A percentile compares a stretch with the other conserved stretches of the same genome.
These are phyloP conservation scores for Xylaria digitata DNA, from an alignment of 2,329 filamentous ascomycete species.

Conservation along the genomic window DNA sequence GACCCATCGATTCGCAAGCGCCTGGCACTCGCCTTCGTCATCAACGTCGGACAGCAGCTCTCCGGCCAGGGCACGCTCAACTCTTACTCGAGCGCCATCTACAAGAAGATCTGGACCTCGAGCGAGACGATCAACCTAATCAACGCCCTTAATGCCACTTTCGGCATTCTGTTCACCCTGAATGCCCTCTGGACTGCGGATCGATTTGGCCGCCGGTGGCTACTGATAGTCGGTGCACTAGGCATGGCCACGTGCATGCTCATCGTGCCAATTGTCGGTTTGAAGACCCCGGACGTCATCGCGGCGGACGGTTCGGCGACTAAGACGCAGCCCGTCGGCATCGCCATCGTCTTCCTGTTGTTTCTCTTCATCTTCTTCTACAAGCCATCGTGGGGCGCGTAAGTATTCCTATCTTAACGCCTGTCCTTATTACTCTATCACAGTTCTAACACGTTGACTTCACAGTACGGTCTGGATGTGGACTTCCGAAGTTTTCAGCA, in stretches of 20 bases:
- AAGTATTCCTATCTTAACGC: conserved; percentile 16
- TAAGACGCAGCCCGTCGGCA: conserved; percentile 70
- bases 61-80: conserved; percentile 79
- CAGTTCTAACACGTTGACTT: background rate
- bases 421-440: background rate
- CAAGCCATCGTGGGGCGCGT: conserved; percentile 56
- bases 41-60: conserved; percentile 78
- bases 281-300: conserved; percentile 64
- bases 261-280: conserved; percentile 62
- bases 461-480: conserved; percentile 72
- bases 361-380: conserved; percentile 76
- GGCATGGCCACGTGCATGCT: conserved; percentile 79
- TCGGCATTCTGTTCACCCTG: conserved; percentile 77
- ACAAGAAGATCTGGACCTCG: conserved; percentile 74
- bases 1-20: conserved; percentile 75
- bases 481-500: conserved; percentile 75
- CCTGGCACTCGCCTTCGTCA: conserved; percentile 70
- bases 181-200: conserved; percentile 80
- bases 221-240: conserved; percentile 74
- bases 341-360: conserved; percentile 74
- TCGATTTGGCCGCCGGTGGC: conserved; percentile 75
- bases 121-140: conserved; percentile 73
- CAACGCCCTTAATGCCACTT: conserved; percentile 79
- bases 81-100: conserved; percentile 78
- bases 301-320: conserved; percentile 53